Conservation (phyloP, 2,329 filamentous ascomycete species). For the Ascochyta lentis region DNA sequence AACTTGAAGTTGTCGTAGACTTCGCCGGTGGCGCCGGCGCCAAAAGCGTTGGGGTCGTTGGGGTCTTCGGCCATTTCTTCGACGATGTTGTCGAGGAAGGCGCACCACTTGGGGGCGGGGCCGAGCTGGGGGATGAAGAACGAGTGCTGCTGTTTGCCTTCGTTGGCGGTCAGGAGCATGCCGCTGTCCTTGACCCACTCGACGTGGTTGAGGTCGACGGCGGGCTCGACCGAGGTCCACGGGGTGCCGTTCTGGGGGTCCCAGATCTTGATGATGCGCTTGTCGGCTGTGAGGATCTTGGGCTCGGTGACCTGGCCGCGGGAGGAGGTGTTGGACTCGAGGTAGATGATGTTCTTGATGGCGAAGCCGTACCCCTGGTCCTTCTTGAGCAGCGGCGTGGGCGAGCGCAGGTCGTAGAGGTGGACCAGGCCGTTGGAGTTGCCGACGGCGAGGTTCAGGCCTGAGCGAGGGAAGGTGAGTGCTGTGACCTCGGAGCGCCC, state of each 20-base stretch:
- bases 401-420: conserved; percentile 89
- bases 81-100: conserved; percentile 95
- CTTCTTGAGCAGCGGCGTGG: conserved; percentile 83
- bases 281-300: conserved; percentile 91
- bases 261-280: conserved; percentile 97
- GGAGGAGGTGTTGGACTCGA: conserved; percentile 67
- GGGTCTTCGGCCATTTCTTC: conserved; percentile 95
- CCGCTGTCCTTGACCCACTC: conserved; percentile 91
- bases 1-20: conserved; percentile 99
- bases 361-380: conserved; percentile 96
- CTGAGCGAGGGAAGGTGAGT: conserved; percentile 82
- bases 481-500: conserved; percentile 75
- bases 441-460: conserved; percentile 83
- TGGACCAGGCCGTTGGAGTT: conserved; percentile 88
- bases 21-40: conserved; percentile 68
- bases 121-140: conserved; percentile 96
- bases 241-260: conserved; percentile 80
- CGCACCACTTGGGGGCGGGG: conserved; percentile 92
- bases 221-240: conserved; percentile 95
- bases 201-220: conserved; percentile 93
- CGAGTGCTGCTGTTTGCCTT: conserved; percentile 91
- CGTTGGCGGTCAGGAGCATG: conserved; percentile 96
- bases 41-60: conserved; percentile 66
- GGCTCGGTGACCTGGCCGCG: conserved; percentile 71
- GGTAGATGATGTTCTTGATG: conserved; percentile 80